Conservation (phyloP, 2,329 filamentous ascomycete genomes). For the Aureobasidium musti region DNA sequence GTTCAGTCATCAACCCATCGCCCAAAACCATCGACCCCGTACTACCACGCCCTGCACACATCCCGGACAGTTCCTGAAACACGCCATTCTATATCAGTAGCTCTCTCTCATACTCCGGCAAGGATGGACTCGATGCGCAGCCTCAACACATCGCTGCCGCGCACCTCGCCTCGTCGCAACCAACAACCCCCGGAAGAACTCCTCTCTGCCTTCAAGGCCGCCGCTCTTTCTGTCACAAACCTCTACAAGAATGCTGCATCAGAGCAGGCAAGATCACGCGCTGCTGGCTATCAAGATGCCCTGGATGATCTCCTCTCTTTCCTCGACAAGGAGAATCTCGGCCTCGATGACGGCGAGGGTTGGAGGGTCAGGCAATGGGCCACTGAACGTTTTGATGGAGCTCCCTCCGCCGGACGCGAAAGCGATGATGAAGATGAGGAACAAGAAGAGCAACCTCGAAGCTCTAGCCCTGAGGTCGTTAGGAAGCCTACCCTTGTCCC, state of each 20-base stretch:
- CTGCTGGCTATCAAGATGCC: constrained; percentile 90
- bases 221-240: constrained; percentile 91
- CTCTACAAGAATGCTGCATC: constrained; percentile 89
- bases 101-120: constrained; percentile 27
- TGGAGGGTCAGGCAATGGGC: constrained; percentile 67
- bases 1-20: constrained; percentile 17
- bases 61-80: neutral
- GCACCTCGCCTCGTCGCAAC: constrained; percentile 46
- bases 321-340: constrained; percentile 78
- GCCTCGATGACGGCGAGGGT: constrained; percentile 76
- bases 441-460: constrained; percentile 57
- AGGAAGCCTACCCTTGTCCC: constrained; percentile 33
- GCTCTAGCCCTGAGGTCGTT: constrained; percentile 40
- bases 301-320: constrained; percentile 86
- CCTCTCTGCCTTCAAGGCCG: constrained; percentile 86
- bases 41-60: neutral
- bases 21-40: neutral
- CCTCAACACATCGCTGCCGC: constrained; percentile 63
- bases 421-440: constrained; percentile 68
- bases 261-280: constrained; percentile 72
- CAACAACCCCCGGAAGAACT: constrained; percentile 53
- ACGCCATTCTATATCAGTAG: neutral
- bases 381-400: constrained; percentile 68
- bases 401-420: constrained; percentile 52
- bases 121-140: constrained; percentile 66